Evolutionary conservation across 805 yeast species (phyloP), one percentile per base, ranked within the genome.

Genomic region (Barnettozyma pratensis): DNA sequence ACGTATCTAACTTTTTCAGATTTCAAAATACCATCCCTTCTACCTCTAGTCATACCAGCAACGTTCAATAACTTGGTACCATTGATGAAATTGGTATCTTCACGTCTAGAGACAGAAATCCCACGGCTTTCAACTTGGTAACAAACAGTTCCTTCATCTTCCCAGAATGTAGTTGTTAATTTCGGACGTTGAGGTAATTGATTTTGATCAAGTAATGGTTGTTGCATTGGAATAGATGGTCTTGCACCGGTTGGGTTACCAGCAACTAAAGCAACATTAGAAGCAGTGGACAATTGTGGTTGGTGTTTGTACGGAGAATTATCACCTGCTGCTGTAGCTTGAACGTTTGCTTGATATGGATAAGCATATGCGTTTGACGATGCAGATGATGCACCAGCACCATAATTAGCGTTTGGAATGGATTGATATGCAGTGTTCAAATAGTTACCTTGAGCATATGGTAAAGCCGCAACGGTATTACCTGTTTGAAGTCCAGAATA

Each of bases 101-200:
- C 87, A 53, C 88, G 69, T 55, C 88, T 68, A 30, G 81, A 85
- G 35, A 82, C 87, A 1, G 81, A 71, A 36, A 82, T 82, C 47
- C 81, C 81, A 58, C 81, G 80, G 44, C 85, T 82, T 51, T 82
- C 87, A 44, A 82, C 87, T 62, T 82, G 88, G 63, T 82, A 82
- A 59, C 88, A 82, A 40, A 82, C 68, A 1, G 88, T 82, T 56
- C 79, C 80, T 57, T 82, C 87, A 60, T 82, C 87, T 64, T 82
- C 87, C 87, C 87, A 82, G 81, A 81, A 80, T 10, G 86, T 81
- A 27, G 87, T 82, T 41, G 87, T 81, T 49, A 82, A 81, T 53
- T 83, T 71, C 7, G 85, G 87, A 34, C 85, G 68, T 44, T 71
- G 64, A 3, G 63, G 67, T 9, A 54, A 40, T 41, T 55, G 64